phyloP scores from a whole-genome alignment of 1,139 yeast genomes.

The Protomyces gravidus region DNA sequence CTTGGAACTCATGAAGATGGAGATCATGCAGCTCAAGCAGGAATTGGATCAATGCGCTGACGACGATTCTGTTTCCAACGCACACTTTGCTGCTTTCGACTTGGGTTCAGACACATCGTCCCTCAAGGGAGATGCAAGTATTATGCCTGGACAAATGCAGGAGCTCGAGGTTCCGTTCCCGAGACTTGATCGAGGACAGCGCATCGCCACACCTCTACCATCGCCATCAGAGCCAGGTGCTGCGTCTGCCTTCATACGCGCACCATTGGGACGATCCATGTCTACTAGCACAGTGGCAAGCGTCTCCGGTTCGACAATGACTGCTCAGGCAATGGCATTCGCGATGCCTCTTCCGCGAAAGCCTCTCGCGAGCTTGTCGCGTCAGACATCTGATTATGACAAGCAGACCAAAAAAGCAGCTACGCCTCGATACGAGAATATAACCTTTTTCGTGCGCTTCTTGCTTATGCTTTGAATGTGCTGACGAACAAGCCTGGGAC shows the following conservation, averaged over 20 bases:
- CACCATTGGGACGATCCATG: not conserved
- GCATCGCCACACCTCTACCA: conserved; percentile 20
- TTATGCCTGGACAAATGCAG: not conserved
- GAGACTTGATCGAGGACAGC: not conserved
- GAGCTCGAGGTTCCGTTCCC: not conserved
- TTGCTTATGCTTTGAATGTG: too few species aligned
- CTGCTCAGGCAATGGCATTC: not conserved
- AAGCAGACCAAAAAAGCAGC: not conserved
- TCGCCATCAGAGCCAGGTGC: conserved; percentile 23
- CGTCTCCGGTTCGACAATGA: not conserved
- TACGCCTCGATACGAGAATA: not conserved
- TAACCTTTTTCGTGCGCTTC: not conserved
- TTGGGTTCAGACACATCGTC: not conserved
- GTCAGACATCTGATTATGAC: not conserved
- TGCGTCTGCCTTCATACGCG: conserved; percentile 22
- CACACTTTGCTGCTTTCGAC: not conserved
- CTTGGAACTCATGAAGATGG: not conserved
- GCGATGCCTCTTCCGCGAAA: conserved; percentile 1
- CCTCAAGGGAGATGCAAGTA: not conserved
- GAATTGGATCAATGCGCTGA: not conserved
- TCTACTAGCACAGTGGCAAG: not conserved
- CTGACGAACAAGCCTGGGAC: not conserved
- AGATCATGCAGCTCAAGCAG: not conserved
- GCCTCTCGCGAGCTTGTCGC: not conserved
- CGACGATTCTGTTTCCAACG: not conserved